Base-by-base conservation (phyloP, 169 alveolate species). In the Plasmodium ovale region DNA sequence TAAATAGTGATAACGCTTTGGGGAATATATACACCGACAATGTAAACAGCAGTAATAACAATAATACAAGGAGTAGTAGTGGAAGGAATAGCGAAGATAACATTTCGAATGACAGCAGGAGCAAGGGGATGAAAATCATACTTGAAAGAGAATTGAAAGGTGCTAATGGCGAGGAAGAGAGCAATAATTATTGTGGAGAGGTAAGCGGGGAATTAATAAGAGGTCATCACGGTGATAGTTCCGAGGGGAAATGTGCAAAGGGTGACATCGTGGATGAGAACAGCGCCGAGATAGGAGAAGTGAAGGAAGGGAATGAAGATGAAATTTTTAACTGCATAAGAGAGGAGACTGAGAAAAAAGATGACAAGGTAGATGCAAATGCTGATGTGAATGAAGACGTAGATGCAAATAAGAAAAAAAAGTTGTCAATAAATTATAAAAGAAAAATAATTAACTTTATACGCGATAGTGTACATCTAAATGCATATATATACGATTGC, bases 401-500 rank as follows among this genome's bases (percentile, higher is more conserved):
- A 10, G 6, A 33, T 44, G 51, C 16, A 31, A 3, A 70, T 6
- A 64, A 53, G 39, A 59, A 68, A 25, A 67, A 37, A 82, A 51
- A 44, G 27, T 54, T 82, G 33, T 33, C 65, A 5, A 6, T 47
- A 21, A 35, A 53, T 27, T 82, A 67, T 68, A 82, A 47, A 47
- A 82, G 59, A 54, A 65, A 82, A 67, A 67, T 82, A 19, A 65
- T 65, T 3, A 53, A 59, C 2, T 82, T 82, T 65, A 67, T 82
- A 67, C 90, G 84, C 21, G 42, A 51, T 65, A 82, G 53, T 47
- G 59, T 68, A 29, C 54, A 82, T 58, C 64, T 82, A 65, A 82
- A 82, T 67, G 31, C 90, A 6, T 82, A 67, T 47, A 65, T 82
- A 65, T 68, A 67, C 31, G 72, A 82, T 49, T 65, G 90, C 29